Evolutionary conservation across 306 rosid species (phyloP), one percentile per base, ranked within the genome.

Genomic region (Argentina anserina): DNA sequence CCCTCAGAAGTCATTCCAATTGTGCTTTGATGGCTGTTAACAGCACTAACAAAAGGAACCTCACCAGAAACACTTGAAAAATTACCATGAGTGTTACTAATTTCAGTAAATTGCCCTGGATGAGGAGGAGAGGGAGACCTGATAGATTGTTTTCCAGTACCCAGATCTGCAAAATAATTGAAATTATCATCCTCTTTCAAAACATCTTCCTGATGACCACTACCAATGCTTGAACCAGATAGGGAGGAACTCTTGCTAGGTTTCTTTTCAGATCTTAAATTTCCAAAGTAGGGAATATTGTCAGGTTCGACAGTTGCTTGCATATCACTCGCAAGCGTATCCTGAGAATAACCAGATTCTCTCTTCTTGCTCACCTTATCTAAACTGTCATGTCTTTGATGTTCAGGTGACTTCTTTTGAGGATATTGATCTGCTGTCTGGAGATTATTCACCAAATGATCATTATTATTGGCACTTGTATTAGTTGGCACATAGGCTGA

Each of bases 1-100:
- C 78, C 86, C 65, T 75, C 66, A 55, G 85, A 81, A 82, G 68
- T 72, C 23, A 70, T 75, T 73, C 80, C 85, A 70, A 29, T 59
- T 58, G 73, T 71, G 75, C 68, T 80, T 39, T 73, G 50, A 45
- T 3, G 59, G 5, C 70, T 71, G 69, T 72, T 86, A 74, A 78
- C 84, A 84, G 83, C 86, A 26, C 74, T 64, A 71, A 79, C 79
- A 84, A 73, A 87, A 71, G 75, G 73, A 72, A 82, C 76, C 67
- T 80, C 87, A 39, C 12, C 77, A 61, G 72, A 59, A 40, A 69
- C 64, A 49, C 67, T 81, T 33, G 75, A 75, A 70, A 67, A 61
- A 74, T 81, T 84, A 75, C 28, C 70, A 40, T 69, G 82, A 72
- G 80, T 69, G 60, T 84, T 76, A 65, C 56, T 72, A 31, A 71